Percentiles rank a stretch among this genome's conserved stretches.
phyloP scores from a whole-genome alignment of 106 monocot species.

The Alisma plantagoaquatica region DNA sequence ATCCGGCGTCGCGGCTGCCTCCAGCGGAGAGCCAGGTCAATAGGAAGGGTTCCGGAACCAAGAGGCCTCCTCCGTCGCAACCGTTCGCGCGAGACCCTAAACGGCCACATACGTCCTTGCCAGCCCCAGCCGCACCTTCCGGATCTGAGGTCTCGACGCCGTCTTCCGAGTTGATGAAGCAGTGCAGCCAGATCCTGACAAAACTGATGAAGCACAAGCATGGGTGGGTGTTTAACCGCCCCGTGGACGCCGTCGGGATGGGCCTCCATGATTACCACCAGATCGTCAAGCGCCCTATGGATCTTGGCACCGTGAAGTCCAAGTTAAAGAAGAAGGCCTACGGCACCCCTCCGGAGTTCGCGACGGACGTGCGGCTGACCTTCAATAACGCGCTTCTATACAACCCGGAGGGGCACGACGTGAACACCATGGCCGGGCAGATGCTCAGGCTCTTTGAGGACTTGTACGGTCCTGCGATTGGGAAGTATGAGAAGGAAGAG shows the following conservation, averaged over 20 bases:
- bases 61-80: constrained; percentile 5
- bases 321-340: constrained; percentile 38
- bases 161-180: constrained; percentile 35
- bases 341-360: constrained; percentile 40
- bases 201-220: constrained; percentile 61
- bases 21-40: not conserved
- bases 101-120: no score
- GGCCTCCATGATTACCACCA: constrained; percentile 67
- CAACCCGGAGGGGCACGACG: constrained; percentile 60
- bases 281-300: constrained; percentile 81
- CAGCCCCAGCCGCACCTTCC: no score
- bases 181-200: constrained; percentile 47
- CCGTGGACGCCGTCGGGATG: constrained; percentile 64
- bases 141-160: not conserved
- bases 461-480: constrained; percentile 10
- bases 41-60: not conserved
- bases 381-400: constrained; percentile 85
- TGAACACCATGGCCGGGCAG: constrained; percentile 38
- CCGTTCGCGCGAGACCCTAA: constrained; percentile 6
- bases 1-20: no score
- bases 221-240: constrained; percentile 54
- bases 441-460: constrained; percentile 49
- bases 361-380: constrained; percentile 62
- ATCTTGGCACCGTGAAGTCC: constrained; percentile 76
- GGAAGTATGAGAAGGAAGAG: constrained; percentile 41